Conservation (phyloP, 202 grass and related monocot species). For the Carex arenaria region DNA sequence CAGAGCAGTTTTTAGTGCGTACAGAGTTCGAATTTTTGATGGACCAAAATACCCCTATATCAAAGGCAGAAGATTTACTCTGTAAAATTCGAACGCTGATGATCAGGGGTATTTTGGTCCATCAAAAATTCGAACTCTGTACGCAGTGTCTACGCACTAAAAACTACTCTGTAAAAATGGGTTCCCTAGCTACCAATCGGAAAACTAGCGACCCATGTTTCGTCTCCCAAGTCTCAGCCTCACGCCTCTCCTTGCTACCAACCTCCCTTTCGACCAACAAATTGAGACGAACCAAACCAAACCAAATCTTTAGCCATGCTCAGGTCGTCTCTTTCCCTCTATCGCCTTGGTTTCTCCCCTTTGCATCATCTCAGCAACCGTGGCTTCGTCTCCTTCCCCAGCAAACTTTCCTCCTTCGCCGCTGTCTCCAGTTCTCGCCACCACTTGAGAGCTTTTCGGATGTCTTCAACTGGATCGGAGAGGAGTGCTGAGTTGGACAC, state of each 20-base stretch:
- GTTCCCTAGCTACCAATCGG: not conserved
- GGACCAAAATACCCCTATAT: no score
- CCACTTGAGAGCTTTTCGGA: slow-evolving; percentile 22
- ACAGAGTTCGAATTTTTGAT: no score
- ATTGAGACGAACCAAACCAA: not conserved
- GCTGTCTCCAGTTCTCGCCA: not conserved
- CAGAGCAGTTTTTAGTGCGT: no score
- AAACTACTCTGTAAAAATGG: no score
- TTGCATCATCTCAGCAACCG: not conserved
- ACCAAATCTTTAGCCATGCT: slow-evolving; percentile 28
- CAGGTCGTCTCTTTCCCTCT: slow-evolving; percentile 27
- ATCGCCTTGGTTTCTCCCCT: slow-evolving; percentile 15
- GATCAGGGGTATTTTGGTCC: no score
- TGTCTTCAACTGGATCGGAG: slow-evolving; percentile 34
- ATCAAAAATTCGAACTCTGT: no score
- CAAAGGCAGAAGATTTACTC: no score
- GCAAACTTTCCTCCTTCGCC: not conserved
- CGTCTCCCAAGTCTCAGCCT: not conserved
- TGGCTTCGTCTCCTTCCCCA: not conserved
- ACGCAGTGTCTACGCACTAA: no score
- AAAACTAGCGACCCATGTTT: not conserved
- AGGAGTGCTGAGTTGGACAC: slow-evolving; percentile 2
- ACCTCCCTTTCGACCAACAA: slow-evolving; percentile 1
- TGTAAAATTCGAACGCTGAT: no score
- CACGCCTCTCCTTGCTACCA: not conserved